Conservation (phyloP, 148 eudicot genomes). For the Heliosperma pusillum region DNA sequence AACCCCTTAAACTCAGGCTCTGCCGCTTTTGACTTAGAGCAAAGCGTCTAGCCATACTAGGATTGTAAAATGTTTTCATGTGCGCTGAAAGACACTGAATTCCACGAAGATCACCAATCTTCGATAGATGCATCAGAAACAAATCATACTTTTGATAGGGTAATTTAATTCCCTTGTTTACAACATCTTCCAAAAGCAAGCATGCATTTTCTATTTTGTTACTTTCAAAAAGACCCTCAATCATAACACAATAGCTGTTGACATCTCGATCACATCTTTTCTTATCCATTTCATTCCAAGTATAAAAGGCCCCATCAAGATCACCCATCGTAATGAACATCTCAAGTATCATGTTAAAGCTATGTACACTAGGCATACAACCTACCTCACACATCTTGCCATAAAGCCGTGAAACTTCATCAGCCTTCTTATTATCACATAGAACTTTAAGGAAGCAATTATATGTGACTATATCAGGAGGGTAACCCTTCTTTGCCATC, state of each 20-base stretch:
- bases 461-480: conserved; percentile 89
- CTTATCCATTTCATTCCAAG: conserved; percentile 79
- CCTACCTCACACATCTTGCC: conserved; percentile 55
- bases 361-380: conserved; percentile 84
- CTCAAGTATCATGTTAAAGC: conserved; percentile 69
- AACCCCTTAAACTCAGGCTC: conserved; percentile 64
- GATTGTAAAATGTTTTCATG: conserved; percentile 78
- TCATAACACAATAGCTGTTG: conserved; percentile 75
- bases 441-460: conserved; percentile 94
- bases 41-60: conserved; percentile 82
- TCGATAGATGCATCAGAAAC: conserved; percentile 67
- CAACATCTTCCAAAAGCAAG: conserved; percentile 61
- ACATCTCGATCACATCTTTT: conserved; percentile 56
- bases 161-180: conserved; percentile 60
- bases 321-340: conserved; percentile 73
- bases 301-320: conserved; percentile 66
- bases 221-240: conserved; percentile 79
- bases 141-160: conserved; percentile 70
- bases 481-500: conserved; percentile 84
- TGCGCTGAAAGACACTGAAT: conserved; percentile 83
- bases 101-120: conserved; percentile 63
- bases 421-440: conserved; percentile 63
- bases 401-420: conserved; percentile 65
- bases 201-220: conserved; percentile 50
- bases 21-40: conserved; percentile 63